Percentiles rank a stretch among this genome's conserved stretches.
Evolutionary conservation across 2,329 filamentous ascomycete species (phyloP).

Genomic region (Claviceps cyperi): DNA sequence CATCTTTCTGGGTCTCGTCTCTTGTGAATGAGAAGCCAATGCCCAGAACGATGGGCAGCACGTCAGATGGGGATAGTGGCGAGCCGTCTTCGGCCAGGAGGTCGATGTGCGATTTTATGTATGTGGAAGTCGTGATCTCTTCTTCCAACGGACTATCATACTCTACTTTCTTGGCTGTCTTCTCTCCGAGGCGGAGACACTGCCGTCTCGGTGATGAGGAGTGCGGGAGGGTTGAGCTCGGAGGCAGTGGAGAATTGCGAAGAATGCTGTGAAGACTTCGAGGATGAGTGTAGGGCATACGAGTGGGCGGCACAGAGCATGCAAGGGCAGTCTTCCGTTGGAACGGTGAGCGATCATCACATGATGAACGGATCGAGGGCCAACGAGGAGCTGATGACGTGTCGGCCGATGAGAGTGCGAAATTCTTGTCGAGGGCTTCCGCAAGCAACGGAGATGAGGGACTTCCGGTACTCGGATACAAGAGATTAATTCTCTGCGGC

Average conservation of each 20-base stretch:
- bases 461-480: conserved; percentile 42
- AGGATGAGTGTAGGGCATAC: conserved; percentile 41
- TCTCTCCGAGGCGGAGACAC: conserved; percentile 39
- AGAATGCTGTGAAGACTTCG: conserved; percentile 48
- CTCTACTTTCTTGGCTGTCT: conserved; percentile 40
- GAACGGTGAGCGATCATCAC: conserved; percentile 8
- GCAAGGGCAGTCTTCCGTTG: conserved; percentile 3
- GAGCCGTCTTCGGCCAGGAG: conserved; percentile 43
- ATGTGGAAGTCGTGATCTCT: conserved; percentile 48
- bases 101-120: conserved; percentile 49
- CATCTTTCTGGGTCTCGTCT: conserved; percentile 44
- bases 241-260: conserved; percentile 49
- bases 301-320: background rate
- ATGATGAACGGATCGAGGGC: conserved; percentile 1
- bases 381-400: conserved; percentile 6
- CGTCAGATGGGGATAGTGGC: conserved; percentile 24
- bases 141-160: conserved; percentile 50
- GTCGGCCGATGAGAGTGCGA: conserved; percentile 29
- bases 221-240: conserved; percentile 33
- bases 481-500: conserved; percentile 29
- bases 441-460: conserved; percentile 45
- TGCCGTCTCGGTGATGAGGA: conserved; percentile 39
- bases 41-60: conserved; percentile 26
- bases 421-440: conserved; percentile 33
- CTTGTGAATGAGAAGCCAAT: conserved; percentile 35